These are phyloP conservation scores for Streptanthus diversifolius DNA, from an alignment of 345 rosid genomes.

Conservation along the genomic window DNA sequence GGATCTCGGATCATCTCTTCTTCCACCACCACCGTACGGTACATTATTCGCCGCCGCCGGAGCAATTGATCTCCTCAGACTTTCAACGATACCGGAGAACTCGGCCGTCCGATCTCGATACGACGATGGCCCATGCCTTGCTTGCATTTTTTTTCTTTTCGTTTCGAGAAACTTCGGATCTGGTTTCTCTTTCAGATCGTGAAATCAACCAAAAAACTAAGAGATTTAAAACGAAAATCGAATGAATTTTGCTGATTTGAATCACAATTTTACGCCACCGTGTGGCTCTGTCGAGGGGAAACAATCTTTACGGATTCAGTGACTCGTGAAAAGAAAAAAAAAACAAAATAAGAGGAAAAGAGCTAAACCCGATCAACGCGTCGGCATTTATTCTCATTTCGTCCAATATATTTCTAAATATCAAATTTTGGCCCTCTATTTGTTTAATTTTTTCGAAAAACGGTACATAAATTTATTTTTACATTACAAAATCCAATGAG, in stretches of 20 bases:
- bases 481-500: too few species aligned
- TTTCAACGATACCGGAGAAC: slow-evolving; percentile 55
- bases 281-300: not conserved
- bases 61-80: slow-evolving; percentile 42
- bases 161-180: slow-evolving; percentile 23
- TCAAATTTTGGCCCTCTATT: slow-evolving; percentile 2
- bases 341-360: slow-evolving; percentile 6
- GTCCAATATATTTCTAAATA: slow-evolving; percentile 1
- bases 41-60: slow-evolving; percentile 37
- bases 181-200: slow-evolving; percentile 11
- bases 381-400: slow-evolving; percentile 11
- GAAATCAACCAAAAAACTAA: not conserved
- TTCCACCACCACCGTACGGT: slow-evolving; percentile 25
- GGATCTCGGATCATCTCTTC: slow-evolving; percentile 48
- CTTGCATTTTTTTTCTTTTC: slow-evolving; percentile 35
- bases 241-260: not conserved
- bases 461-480: not conserved
- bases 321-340: not conserved
- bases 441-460: too few species aligned
- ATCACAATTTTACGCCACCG: not conserved
- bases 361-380: slow-evolving; percentile 30
- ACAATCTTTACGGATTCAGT: not conserved
- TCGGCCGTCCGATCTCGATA: slow-evolving; percentile 71
- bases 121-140: slow-evolving; percentile 50
- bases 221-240: not conserved